Percentiles rank a stretch among this genome's conserved stretches.
Conservation (phyloP, 495 filamentous ascomycete genomes). For the Aspergillus steynii region DNA sequence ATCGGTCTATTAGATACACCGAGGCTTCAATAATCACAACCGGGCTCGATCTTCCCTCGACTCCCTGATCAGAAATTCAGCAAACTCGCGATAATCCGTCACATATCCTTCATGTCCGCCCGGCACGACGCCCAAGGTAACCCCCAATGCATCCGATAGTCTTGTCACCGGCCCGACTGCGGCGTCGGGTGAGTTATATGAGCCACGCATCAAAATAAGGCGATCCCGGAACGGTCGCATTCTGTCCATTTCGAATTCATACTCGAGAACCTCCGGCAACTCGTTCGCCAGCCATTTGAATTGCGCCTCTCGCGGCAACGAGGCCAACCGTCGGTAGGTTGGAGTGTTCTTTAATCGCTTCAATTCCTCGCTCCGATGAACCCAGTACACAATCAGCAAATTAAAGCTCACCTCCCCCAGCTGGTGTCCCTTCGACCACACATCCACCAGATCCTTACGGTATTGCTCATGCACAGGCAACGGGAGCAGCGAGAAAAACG, state of each 20-base stretch:
- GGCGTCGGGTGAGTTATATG: background rate
- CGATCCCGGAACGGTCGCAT: slow-evolving; percentile 2
- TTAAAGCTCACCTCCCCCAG: background rate
- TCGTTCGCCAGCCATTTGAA: background rate
- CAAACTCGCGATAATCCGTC: slow-evolving; percentile 4
- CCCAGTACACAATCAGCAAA: background rate
- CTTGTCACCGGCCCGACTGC: background rate
- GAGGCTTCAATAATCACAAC: background rate
- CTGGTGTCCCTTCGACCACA: background rate
- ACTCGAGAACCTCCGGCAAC: background rate
- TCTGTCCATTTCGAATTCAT: background rate
- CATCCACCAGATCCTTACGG: background rate
- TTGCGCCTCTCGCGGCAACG: background rate
- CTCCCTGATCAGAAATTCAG: background rate
- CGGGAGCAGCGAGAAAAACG: background rate
- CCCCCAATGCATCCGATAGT: background rate
- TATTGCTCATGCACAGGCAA: background rate
- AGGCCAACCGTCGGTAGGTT: background rate
- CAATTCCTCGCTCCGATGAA: background rate
- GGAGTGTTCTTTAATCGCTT: background rate
- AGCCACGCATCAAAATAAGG: background rate
- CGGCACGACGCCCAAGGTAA: background rate
- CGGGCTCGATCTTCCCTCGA: background rate
- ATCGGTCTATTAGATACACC: background rate
- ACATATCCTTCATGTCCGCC: slow-evolving; percentile 7